Evolutionary conservation across 1,284 basidiomycete genomes (phyloP), one percentile per base, ranked within the genome.

Genomic region (Violaceomyces palustris): DNA sequence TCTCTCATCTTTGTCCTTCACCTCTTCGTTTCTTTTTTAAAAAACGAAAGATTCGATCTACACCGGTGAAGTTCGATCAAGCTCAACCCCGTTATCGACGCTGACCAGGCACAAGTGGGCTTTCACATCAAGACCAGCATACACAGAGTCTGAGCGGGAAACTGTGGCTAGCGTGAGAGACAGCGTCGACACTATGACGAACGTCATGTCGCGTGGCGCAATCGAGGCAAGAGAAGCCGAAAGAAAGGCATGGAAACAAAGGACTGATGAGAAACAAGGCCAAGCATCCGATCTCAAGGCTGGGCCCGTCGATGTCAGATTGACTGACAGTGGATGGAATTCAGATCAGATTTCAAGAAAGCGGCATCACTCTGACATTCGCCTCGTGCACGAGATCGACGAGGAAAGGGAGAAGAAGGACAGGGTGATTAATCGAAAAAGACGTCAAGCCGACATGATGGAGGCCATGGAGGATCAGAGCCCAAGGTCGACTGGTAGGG

Each of bases 401-500:
- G 11, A 18, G 32, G 1, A 18, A 18, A 11, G 11, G 10, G 11
- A 18, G 11, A 2, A 9, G 11, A 7, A 7, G 9, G 17, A 26
- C 36, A 23, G 24, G 14, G 8, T 18, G n/a, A 10, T 23, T 15
- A 8, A 7, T 26, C 36, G 22, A 28, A 19, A 26, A 23, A 12
- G 4, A 15, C 10, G 15, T 24, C 23, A 25, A 43, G 33, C 28
- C 15, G 12, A 11, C 29, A 12, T 41, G 35, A 37, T 32, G 34
- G 17, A 30, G 27, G n/a, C n/a, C n/a, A n/a, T n/a, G n/a, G 53
- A 57, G 12, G 53, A 57, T 39, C 26, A 53, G 3, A 39, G 50
- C 26, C 56, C 61, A 6, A 25, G 44, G 3, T 45, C 56, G 2
- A 67, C 64, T 4, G 64, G 64, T 3, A 44, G 62, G 2, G 64